A percentile compares a stretch with the other conserved stretches of the same genome.
Evolutionary conservation across 2,329 filamentous ascomycete species (phyloP).

Genomic region (Neospermospora avenae): DNA sequence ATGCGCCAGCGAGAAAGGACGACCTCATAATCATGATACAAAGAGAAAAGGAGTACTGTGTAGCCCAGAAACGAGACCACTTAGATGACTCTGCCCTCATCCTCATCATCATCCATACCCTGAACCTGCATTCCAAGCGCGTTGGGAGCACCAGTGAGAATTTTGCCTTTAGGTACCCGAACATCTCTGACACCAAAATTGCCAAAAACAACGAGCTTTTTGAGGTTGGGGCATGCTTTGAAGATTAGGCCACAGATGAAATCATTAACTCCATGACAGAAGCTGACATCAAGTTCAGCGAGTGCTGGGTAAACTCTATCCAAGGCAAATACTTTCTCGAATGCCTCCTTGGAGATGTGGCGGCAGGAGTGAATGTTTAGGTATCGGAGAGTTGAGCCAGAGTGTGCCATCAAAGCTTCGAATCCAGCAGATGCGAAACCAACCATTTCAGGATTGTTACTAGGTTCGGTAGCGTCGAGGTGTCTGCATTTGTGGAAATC

Average conservation of each 20-base stretch:
- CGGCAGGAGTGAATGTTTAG: constrained; percentile 83
- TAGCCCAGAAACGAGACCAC: too few relatives aligned
- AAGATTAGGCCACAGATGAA: constrained; percentile 62
- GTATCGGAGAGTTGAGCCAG: constrained; percentile 59
- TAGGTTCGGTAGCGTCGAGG: constrained; percentile 67
- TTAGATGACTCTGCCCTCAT: constrained; percentile 24
- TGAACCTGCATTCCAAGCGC: constrained; percentile 59
- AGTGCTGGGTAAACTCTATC: constrained; percentile 64
- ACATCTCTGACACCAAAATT: constrained; percentile 60
- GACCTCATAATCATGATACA: not conserved
- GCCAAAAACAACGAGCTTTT: constrained; percentile 60
- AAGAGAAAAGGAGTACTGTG: not conserved
- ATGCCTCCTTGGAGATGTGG: constrained; percentile 69
- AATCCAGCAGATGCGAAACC: constrained; percentile 77
- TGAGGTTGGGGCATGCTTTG: constrained; percentile 57
- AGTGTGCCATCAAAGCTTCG: constrained; percentile 79
- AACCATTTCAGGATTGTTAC: constrained; percentile 60
- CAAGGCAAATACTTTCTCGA: constrained; percentile 68
- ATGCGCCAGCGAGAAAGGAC: not conserved
- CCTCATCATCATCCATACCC: constrained; percentile 38
- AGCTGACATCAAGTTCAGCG: constrained; percentile 71
- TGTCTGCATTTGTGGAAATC: constrained; percentile 78
- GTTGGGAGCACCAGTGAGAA: constrained; percentile 57
- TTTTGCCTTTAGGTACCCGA: constrained; percentile 51
- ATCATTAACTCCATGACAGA: constrained; percentile 67